These are phyloP conservation scores for Leccinum truebloodii DNA, from an alignment of 768 basidiomycete genomes.

Conservation along the genomic window DNA sequence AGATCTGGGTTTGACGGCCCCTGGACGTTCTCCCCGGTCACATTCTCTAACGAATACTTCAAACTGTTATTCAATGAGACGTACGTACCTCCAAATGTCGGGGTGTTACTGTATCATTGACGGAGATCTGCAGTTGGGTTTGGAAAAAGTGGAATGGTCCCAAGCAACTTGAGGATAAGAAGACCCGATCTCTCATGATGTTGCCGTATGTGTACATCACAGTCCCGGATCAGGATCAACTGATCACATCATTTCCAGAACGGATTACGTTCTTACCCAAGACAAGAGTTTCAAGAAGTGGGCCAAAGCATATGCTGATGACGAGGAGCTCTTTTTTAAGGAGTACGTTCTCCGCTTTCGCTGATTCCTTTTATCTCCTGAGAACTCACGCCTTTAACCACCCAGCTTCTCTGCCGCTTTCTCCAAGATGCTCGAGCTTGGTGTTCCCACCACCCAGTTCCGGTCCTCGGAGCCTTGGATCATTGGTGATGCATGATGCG, in stretches of 20 bases:
- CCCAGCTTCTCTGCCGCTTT: conserved; percentile 81
- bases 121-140: conserved; percentile 55
- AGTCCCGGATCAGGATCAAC: neutral
- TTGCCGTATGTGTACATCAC: conserved; percentile 62
- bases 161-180: conserved; percentile 93
- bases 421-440: conserved; percentile 85
- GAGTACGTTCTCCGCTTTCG: conserved; percentile 59
- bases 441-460: conserved; percentile 84
- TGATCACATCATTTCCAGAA: conserved; percentile 38
- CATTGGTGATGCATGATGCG: conserved; percentile 45
- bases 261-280: conserved; percentile 84
- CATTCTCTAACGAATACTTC: conserved; percentile 85
- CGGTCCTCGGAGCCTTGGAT: conserved; percentile 72
- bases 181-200: conserved; percentile 91
- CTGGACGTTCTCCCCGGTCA: conserved; percentile 95
- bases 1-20: conserved; percentile 85
- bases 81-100: conserved; percentile 35
- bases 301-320: conserved; percentile 84
- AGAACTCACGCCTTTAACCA: conserved; percentile 1
- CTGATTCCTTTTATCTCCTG: neutral
- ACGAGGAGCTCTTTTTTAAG: conserved; percentile 87
- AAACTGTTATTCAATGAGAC: conserved; percentile 85
- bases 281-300: conserved; percentile 94
- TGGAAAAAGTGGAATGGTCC: conserved; percentile 96
- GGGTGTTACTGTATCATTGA: conserved; percentile 1